Percentiles rank a stretch among this genome's conserved stretches.
These are phyloP conservation scores for Yamadazyma friedrichii DNA, from an alignment of 1,139 yeast genomes.

Conservation along the genomic window DNA sequence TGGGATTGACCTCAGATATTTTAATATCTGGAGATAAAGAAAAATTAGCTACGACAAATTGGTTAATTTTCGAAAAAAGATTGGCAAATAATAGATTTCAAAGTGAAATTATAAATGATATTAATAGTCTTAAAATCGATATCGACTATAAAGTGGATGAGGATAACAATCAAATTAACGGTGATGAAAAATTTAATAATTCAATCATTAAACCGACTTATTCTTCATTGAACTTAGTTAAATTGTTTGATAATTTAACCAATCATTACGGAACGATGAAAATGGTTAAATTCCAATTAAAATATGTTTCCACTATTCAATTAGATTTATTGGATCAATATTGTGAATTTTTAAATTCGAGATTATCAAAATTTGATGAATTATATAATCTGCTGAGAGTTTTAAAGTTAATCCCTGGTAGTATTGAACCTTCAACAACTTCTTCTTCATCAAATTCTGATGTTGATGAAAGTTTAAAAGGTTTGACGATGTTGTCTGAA, in stretches of 20 bases:
- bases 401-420: conserved; percentile 39
- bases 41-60: conserved; percentile 36
- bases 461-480: conserved; percentile 24
- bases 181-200: background rate
- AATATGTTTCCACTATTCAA: conserved; percentile 70
- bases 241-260: conserved; percentile 66
- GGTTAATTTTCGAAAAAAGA: conserved; percentile 67
- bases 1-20: conserved; percentile 59
- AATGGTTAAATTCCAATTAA: conserved; percentile 63
- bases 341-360: conserved; percentile 46
- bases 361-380: conserved; percentile 48
- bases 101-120: conserved; percentile 50
- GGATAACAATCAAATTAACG: background rate
- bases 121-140: conserved; percentile 62
- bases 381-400: conserved; percentile 36
- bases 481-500: conserved; percentile 56
- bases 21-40: conserved; percentile 41
- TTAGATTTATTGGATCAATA: conserved; percentile 62
- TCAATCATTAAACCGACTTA: conserved; percentile 57
- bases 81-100: conserved; percentile 57
- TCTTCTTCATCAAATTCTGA: conserved; percentile 10
- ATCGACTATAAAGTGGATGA: conserved; percentile 46
- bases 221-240: conserved; percentile 61
- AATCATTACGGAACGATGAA: conserved; percentile 57
- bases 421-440: conserved; percentile 17